These are phyloP conservation scores for Calocybe gangraenosa DNA, from an alignment of 768 basidiomycete genomes.

Conservation along the genomic window DNA sequence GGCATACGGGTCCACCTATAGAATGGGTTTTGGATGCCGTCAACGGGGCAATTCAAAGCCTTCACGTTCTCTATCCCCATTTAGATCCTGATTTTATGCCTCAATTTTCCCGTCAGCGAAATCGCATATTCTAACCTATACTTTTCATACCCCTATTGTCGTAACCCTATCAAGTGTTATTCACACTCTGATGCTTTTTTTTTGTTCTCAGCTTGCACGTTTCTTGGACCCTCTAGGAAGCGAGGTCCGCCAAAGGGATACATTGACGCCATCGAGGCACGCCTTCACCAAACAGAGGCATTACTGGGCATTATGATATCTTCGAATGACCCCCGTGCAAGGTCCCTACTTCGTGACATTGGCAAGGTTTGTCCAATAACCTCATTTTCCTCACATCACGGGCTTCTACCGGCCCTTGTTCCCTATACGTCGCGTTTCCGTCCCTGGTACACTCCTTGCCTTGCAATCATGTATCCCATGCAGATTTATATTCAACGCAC, in stretches of 20 bases:
- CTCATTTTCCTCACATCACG: not conserved
- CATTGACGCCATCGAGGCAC: conserved; percentile 90
- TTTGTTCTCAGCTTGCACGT: conserved; percentile 58
- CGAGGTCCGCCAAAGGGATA: conserved; percentile 92
- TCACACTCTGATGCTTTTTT: conserved; percentile 6
- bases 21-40: not conserved
- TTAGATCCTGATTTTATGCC: not conserved
- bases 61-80: conserved; percentile 6
- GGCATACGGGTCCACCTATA: conserved; percentile 7
- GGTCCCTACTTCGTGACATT: conserved; percentile 45
- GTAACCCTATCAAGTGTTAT: conserved; percentile 10
- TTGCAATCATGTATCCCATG: too few species aligned
- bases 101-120: not conserved
- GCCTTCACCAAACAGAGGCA: conserved; percentile 88
- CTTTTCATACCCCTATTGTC: not conserved
- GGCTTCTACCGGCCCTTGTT: conserved; percentile 10
- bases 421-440: not conserved
- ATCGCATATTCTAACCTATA: too few species aligned
- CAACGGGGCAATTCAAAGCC: too few species aligned
- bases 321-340: conserved; percentile 35
- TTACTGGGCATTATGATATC: conserved; percentile 72
- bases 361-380: conserved; percentile 38
- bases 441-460: conserved; percentile 2
- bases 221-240: conserved; percentile 74
- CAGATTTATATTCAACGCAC: too few species aligned